Base-by-base conservation (phyloP, 2,329 filamentous ascomycete genomes). In the Aspergillus sp. region DNA sequence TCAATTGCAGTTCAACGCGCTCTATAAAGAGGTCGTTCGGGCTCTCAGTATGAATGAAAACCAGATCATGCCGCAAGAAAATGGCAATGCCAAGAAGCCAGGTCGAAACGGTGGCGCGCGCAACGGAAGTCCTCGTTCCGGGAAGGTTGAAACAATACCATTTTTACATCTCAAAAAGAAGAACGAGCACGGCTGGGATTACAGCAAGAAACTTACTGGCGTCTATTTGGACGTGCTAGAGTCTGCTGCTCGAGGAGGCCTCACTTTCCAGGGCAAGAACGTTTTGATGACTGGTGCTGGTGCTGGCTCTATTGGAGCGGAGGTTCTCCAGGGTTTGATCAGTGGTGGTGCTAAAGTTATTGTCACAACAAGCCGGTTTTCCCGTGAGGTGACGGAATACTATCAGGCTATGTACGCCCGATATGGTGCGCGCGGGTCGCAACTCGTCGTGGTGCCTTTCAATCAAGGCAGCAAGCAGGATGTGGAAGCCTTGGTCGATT, bases 381-480 rank as follows among this genome's bases (percentile, higher is more conserved):
- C 95, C 15, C 90, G 92, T 46, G 90, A 97, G 75, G 95, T 99
- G 57, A 99, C 95, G 5, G 95, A 99, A 80, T 99, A 98, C 81
- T 99, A 99, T 79, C 95, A 99, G 78, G 88, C 91, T 57, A 98
- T 99, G 90, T 99, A 99, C 77, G 90, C 93, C 62, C 90, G 93
- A 60, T 96, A 90, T 70, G 95, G 95, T 70, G 91, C 91, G 60
- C 90, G 91, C 64, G 95, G 95, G 64, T 98, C 95, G 57, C 93
- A 98, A 79, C 88, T 99, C 56, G 91, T 99, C 41, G 95, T 99
- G 55, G 96, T 98, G 55, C 95, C 96, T 50, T 99, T 99, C 86
- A 99, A 99, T 78, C 93, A 97, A 76, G 95, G 93, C 63, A 98
- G 93, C 81, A 96, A 97, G 80, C 93, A 98, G 75, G 95, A 99